Conservation (phyloP, 805 yeast genomes). For the Candida glaebosa region DNA sequence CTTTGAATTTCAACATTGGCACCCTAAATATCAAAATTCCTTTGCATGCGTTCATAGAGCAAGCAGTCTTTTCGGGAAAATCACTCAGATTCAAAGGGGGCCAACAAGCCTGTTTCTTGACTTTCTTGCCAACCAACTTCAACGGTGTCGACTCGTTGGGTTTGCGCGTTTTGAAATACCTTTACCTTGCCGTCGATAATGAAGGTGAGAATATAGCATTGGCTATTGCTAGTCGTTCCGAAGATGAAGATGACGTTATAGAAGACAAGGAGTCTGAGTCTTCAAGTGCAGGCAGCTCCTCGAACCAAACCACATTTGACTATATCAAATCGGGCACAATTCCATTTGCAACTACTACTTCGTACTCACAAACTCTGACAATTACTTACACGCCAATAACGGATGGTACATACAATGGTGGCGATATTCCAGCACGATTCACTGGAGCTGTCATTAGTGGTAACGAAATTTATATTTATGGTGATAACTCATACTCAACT, state of each 20-base stretch:
- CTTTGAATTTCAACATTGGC: conserved; percentile 51
- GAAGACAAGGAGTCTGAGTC: neutral
- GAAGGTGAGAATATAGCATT: conserved; percentile 55
- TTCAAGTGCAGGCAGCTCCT: neutral
- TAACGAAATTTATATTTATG: conserved; percentile 1
- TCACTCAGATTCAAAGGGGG: conserved; percentile 52
- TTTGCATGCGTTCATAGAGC: conserved; percentile 42
- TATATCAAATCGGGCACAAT: conserved; percentile 40
- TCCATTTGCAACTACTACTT: conserved; percentile 44
- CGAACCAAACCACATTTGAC: conserved; percentile 15
- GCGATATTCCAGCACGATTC: conserved; percentile 21
- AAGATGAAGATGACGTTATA: neutral
- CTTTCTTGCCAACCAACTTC: conserved; percentile 44
- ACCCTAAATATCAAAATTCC: conserved; percentile 49
- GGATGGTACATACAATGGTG: neutral
- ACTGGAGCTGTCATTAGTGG: conserved; percentile 12
- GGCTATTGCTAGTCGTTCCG: conserved; percentile 37
- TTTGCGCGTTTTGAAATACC: conserved; percentile 48
- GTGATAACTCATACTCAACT: conserved; percentile 8
- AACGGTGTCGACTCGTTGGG: conserved; percentile 58
- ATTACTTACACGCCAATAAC: neutral
- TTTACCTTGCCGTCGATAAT: conserved; percentile 62
- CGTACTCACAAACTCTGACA: neutral
- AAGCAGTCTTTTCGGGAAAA: conserved; percentile 31
- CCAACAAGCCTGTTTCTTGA: conserved; percentile 52